Conservation (phyloP, 2,329 filamentous ascomycete species). For the Alternaria atra region DNA sequence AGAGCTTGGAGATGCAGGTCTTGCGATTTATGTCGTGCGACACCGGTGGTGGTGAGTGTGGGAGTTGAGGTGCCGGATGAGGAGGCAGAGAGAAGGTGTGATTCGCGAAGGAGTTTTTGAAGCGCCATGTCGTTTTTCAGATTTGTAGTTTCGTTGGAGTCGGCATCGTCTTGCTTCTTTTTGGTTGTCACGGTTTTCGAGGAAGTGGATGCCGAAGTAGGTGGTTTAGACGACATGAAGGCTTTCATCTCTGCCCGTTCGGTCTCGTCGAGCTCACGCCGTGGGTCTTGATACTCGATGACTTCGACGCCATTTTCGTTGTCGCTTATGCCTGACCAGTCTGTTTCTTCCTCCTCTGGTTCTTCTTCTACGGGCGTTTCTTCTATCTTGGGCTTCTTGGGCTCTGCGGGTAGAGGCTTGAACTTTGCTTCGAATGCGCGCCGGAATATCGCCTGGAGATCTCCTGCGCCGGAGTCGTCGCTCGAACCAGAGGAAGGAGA, state of each 20-base stretch:
- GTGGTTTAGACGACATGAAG: conserved; percentile 73
- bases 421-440: conserved; percentile 90
- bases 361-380: conserved; percentile 40
- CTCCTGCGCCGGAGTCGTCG: conserved; percentile 54
- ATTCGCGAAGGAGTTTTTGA: conserved; percentile 89
- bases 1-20: conserved; percentile 85
- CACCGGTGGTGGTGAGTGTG: conserved; percentile 63
- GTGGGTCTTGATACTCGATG: conserved; percentile 52
- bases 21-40: conserved; percentile 79
- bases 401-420: conserved; percentile 68
- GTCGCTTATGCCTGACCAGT: conserved; percentile 69
- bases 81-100: conserved; percentile 76
- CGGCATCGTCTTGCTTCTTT: conserved; percentile 48
- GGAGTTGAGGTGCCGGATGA: conserved; percentile 56
- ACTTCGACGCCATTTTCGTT: conserved; percentile 55
- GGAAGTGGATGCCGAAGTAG: conserved; percentile 46
- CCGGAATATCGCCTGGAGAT: conserved; percentile 78
- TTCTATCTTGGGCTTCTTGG: conserved; percentile 41
- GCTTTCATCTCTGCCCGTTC: conserved; percentile 73
- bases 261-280: conserved; percentile 26
- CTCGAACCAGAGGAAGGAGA: conserved; percentile 39
- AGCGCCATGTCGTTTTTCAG: conserved; percentile 92
- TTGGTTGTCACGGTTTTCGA: conserved; percentile 25
- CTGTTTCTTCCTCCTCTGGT: conserved; percentile 54
- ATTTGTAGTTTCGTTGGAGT: conserved; percentile 69